These are phyloP conservation scores for Talaromyces sp. DNA, from an alignment of 2,329 filamentous ascomycete genomes.

Conservation along the genomic window DNA sequence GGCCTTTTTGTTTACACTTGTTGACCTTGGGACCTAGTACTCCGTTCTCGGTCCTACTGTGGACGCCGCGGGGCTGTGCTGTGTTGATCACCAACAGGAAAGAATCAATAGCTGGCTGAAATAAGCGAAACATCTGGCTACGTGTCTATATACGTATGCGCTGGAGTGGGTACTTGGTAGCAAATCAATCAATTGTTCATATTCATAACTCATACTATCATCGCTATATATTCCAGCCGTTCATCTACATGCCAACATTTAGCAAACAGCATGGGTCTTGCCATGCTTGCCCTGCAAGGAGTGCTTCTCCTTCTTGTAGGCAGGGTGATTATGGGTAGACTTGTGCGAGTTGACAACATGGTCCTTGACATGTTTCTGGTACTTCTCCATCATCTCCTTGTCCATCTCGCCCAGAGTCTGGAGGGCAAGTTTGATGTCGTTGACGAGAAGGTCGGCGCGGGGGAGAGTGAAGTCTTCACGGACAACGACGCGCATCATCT, in stretches of 20 bases:
- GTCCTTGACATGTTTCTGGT: slow-evolving; percentile 59
- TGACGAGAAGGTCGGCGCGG: slow-evolving; percentile 73
- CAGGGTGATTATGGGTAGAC: slow-evolving; percentile 48
- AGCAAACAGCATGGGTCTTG: slow-evolving; percentile 87
- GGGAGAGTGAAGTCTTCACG: slow-evolving; percentile 85
- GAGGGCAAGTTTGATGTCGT: slow-evolving; percentile 74
- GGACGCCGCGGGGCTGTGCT: background rate
- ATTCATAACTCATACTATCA: background rate
- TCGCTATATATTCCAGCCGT: background rate
- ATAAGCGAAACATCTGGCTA: background rate
- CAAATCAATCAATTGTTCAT: background rate
- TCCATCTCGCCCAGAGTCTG: slow-evolving; percentile 72
- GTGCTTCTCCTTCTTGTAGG: slow-evolving; percentile 72
- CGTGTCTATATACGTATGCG: background rate
- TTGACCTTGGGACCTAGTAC: background rate
- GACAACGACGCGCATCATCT: slow-evolving; percentile 89
- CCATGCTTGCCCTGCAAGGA: slow-evolving; percentile 84
- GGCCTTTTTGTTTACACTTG: background rate
- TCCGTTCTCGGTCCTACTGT: background rate
- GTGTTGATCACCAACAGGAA: background rate
- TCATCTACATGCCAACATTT: background rate
- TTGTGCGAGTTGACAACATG: slow-evolving; percentile 55
- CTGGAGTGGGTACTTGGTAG: background rate
- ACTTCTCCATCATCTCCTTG: slow-evolving; percentile 63
- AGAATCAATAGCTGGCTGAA: background rate